Conservation (phyloP, 1,284 basidiomycete genomes). For the Erythrobasidium hasegawianum region DNA sequence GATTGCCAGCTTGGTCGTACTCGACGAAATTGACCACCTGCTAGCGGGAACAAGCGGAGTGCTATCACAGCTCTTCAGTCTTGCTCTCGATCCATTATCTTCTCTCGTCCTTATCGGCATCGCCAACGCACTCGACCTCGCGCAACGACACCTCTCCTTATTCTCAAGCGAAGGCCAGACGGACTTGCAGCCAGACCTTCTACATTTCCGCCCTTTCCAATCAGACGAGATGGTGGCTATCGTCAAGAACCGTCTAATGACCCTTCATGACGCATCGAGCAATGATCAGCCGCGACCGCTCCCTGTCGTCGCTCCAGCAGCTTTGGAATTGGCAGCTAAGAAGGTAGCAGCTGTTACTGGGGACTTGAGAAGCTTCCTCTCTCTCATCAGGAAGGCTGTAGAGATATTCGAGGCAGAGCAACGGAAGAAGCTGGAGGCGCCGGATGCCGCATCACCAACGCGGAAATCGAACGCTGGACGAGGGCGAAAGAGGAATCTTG, state of each 20-base stretch:
- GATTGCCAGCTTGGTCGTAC: slow-evolving; percentile 47
- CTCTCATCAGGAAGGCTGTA: slow-evolving; percentile 48
- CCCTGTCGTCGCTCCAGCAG: slow-evolving; percentile 48
- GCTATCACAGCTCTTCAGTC: slow-evolving; percentile 49
- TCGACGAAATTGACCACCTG: slow-evolving; percentile 53
- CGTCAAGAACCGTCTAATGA: slow-evolving; percentile 48
- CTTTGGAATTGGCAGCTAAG: slow-evolving; percentile 50
- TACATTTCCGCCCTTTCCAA: slow-evolving; percentile 51
- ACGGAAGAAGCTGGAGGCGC: slow-evolving; percentile 14
- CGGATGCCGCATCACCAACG: neutral
- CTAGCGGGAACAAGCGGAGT: slow-evolving; percentile 45
- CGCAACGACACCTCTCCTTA: slow-evolving; percentile 36
- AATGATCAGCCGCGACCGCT: slow-evolving; percentile 29
- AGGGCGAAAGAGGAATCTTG: neutral
- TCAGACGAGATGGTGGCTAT: slow-evolving; percentile 49
- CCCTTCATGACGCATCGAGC: slow-evolving; percentile 8
- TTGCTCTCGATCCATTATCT: slow-evolving; percentile 40
- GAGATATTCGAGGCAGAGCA: slow-evolving; percentile 46
- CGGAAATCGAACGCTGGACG: neutral
- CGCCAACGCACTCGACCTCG: slow-evolving; percentile 47
- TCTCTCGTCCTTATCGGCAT: slow-evolving; percentile 46
- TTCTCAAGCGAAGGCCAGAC: slow-evolving; percentile 41
- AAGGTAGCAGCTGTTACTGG: slow-evolving; percentile 51
- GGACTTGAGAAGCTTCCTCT: slow-evolving; percentile 50
- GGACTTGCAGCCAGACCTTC: slow-evolving; percentile 45